A percentile compares a stretch with the other conserved stretches of the same genome.
These are phyloP conservation scores for Baorangia bicolor DNA, from an alignment of 768 basidiomycete genomes.

Conservation along the genomic window DNA sequence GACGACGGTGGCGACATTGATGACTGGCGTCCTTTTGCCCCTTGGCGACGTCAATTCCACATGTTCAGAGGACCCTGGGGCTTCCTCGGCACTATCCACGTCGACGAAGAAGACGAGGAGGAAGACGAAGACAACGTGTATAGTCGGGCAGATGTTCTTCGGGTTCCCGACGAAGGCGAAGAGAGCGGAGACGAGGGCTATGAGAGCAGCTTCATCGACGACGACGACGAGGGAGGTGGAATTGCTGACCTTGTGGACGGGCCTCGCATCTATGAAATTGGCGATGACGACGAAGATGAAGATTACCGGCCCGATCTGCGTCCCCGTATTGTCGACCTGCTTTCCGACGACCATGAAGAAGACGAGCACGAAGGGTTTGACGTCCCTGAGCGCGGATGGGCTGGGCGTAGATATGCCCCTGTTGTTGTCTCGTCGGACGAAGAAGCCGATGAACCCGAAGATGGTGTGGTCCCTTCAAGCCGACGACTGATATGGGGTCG, in stretches of 20 bases:
- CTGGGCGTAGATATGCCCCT: not conserved
- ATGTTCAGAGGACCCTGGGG: constrained; percentile 20
- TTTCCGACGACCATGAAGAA: constrained; percentile 15
- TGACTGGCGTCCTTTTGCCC: constrained; percentile 17
- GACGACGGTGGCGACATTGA: constrained; percentile 33
- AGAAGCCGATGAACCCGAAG: constrained; percentile 11
- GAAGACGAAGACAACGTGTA: constrained; percentile 11
- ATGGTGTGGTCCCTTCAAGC: not conserved
- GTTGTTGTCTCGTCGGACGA: constrained; percentile 19
- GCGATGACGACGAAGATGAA: constrained; percentile 13
- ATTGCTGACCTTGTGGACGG: not conserved
- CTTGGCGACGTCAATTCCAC: constrained; percentile 16
- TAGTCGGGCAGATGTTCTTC: not conserved
- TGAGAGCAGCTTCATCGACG: constrained; percentile 59
- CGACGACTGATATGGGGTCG: not conserved
- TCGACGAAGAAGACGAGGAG: constrained; percentile 28
- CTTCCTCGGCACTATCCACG: constrained; percentile 16
- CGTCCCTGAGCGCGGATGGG: not conserved
- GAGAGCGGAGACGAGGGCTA: constrained; percentile 40
- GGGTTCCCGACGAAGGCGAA: constrained; percentile 15
- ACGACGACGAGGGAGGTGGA: constrained; percentile 30
- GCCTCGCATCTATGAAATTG: constrained; percentile 28
- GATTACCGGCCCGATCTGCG: not conserved
- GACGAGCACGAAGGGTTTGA: not conserved
- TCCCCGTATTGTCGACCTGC: not conserved